A percentile compares a stretch with the other conserved stretches of the same genome.
phyloP scores from a whole-genome alignment of 495 filamentous ascomycete species.

The Penicillium riverlandense region DNA sequence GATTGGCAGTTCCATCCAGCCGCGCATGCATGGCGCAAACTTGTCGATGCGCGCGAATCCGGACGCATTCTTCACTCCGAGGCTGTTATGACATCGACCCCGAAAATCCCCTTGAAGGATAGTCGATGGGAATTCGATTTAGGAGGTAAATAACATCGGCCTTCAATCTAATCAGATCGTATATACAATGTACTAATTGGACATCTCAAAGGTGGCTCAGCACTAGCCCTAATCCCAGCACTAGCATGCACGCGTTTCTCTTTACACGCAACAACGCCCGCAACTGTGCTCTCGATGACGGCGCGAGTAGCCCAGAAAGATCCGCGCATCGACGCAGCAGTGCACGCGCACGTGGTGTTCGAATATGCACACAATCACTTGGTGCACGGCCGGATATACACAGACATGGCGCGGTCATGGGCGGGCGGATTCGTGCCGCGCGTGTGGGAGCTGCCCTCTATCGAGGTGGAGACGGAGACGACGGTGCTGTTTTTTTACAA shows the following conservation, averaged over 20 bases:
- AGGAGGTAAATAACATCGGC: conserved; percentile 20
- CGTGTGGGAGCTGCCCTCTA: conserved; percentile 23
- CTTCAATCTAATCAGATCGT: too few species aligned
- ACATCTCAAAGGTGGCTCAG: conserved; percentile 10
- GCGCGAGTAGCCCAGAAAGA: conserved; percentile 11
- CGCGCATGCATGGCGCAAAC: conserved; percentile 22
- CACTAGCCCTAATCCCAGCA: conserved; percentile 19
- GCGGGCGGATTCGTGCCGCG: conserved; percentile 14
- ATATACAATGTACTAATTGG: background rate
- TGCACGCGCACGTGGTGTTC: conserved; percentile 21
- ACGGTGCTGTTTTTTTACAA: conserved; percentile 28
- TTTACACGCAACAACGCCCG: conserved; percentile 5
- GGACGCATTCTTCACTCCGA: conserved; percentile 17
- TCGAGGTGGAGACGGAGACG: conserved; percentile 29
- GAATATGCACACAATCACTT: conserved; percentile 5
- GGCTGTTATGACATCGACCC: conserved; percentile 15
- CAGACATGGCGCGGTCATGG: conserved; percentile 19
- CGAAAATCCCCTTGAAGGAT: conserved; percentile 27
- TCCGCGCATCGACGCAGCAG: conserved; percentile 22
- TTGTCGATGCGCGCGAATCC: conserved; percentile 24
- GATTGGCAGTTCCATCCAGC: conserved; percentile 33
- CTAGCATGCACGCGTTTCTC: conserved; percentile 18
- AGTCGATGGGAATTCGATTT: conserved; percentile 51
- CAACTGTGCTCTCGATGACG: conserved; percentile 7
- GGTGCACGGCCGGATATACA: conserved; percentile 15